Conservation (phyloP, 352 stramenopile species). For the Blastocystis sp. region DNA sequence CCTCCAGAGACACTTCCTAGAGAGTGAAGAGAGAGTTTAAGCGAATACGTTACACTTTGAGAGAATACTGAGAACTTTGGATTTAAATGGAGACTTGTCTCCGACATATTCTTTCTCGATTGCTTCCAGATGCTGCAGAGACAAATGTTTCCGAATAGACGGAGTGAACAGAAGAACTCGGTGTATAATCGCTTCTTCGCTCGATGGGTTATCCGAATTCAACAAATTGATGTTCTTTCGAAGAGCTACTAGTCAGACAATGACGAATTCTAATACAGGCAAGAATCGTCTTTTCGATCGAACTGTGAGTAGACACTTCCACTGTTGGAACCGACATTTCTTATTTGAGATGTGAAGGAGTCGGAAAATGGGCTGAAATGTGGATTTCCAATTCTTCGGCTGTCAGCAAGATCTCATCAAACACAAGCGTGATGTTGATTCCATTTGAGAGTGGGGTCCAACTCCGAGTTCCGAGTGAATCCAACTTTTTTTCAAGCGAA, state of each 20-base stretch:
- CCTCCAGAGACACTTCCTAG: constrained; percentile 4
- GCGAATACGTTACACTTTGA: constrained; percentile 12
- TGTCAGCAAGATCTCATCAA: background rate
- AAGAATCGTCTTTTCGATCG: background rate
- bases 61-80: background rate
- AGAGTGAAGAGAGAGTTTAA: background rate
- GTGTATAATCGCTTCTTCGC: constrained; percentile 4
- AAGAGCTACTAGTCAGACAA: background rate
- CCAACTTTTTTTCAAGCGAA: background rate
- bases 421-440: constrained; percentile 14
- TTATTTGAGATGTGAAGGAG: background rate
- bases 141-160: constrained; percentile 43
- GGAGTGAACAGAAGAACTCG: constrained; percentile 49
- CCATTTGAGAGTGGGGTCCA: background rate
- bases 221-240: constrained; percentile 45
- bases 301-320: background rate
- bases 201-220: background rate
- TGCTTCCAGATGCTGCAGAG: background rate
- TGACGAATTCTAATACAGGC: background rate
- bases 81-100: background rate
- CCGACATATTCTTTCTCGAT: constrained; percentile 1
- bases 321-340: background rate
- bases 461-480: background rate
- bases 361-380: background rate
- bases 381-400: background rate